phyloP scores from a whole-genome alignment of 2,329 filamentous ascomycete genomes.

The Canariomyces notabilis region DNA sequence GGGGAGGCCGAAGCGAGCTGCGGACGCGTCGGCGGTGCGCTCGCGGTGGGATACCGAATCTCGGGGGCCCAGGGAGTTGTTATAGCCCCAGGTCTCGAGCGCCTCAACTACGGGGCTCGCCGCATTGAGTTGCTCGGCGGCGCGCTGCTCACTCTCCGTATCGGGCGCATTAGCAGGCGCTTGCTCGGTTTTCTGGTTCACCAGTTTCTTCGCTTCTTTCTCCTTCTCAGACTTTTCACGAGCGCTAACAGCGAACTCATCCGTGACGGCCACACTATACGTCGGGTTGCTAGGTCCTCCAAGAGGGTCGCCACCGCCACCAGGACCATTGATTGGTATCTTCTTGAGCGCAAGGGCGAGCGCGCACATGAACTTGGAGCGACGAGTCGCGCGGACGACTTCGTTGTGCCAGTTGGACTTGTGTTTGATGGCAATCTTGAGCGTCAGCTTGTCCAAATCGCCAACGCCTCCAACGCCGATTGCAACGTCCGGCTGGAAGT shows the following conservation, averaged over 20 bases:
- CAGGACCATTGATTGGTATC: slow-evolving; percentile 79
- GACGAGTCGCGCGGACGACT: slow-evolving; percentile 68
- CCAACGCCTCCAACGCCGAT: slow-evolving; percentile 74
- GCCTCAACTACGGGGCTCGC: slow-evolving; percentile 31
- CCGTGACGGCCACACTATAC: slow-evolving; percentile 73
- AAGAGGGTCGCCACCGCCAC: slow-evolving; percentile 59
- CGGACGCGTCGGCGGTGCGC: slow-evolving; percentile 35
- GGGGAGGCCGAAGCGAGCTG: slow-evolving; percentile 16
- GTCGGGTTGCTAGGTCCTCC: slow-evolving; percentile 69
- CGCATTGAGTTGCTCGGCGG: slow-evolving; percentile 42
- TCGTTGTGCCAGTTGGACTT: slow-evolving; percentile 94
- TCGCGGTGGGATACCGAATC: slow-evolving; percentile 31
- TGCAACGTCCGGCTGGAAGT: slow-evolving; percentile 81
- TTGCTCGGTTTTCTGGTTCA: slow-evolving; percentile 11
- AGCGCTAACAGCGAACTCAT: slow-evolving; percentile 60
- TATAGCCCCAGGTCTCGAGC: slow-evolving; percentile 38
- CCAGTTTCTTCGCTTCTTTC: slow-evolving; percentile 48
- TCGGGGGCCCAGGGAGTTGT: slow-evolving; percentile 31
- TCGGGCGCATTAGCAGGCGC: slow-evolving; percentile 18
- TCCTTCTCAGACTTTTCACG: slow-evolving; percentile 54
- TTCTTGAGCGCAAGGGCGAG: slow-evolving; percentile 78
- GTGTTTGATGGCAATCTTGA: slow-evolving; percentile 81
- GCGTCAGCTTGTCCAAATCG: slow-evolving; percentile 80
- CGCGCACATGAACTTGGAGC: slow-evolving; percentile 96
- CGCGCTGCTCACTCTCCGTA: slow-evolving; percentile 38